Base-by-base conservation (phyloP, 306 rosid species). In the Oemleria cerasiformis region DNA sequence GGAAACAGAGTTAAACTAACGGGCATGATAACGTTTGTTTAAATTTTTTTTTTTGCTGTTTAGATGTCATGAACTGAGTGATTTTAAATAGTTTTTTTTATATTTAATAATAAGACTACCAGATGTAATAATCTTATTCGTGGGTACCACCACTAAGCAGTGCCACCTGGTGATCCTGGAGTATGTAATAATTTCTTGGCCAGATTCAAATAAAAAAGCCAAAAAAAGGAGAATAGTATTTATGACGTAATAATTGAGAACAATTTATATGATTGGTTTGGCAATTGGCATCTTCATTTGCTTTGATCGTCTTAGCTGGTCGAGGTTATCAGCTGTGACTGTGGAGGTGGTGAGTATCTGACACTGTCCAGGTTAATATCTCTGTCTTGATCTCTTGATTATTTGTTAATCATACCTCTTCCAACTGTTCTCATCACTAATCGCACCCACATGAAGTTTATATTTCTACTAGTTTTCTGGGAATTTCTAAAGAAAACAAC, bases 281-380 rank as follows among this genome's bases (percentile, higher is more conserved):
- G n/a, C n/a, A n/a, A n/a, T n/a, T 55, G 11, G n/a, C 6, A 25
- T 50, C 61, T 75, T 6, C n/a, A 14, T 39, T 39, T 19, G 60
- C 2, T 21, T n/a, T 51, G 57, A 56, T 65, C 55, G 17, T 30
- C 17, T 12, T 19, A 25, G 47, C 25, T 2, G 14, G 23, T 68
- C 56, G 62, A 41, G 68, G 43, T 63, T 11, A 38, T 74, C 72
- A 40, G 68, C 71, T 53, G 43, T 1, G 63, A 30, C 36, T 30
- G 2, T 30, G 36, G 36, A 38, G 59, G 36, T 30, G 38, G 63
- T 17, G 44, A 34, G 17, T 69, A 4, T 63, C 68, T 36, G 48
- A 72, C 74, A 36, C 42, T 16, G 25, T 57, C 34, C 62, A 78
- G 87, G 83, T 75, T 71, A 43, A 17, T 70, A n/a, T 63, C 65